These are phyloP conservation scores for Mycena venus DNA, from an alignment of 768 basidiomycete species.

Conservation along the genomic window DNA sequence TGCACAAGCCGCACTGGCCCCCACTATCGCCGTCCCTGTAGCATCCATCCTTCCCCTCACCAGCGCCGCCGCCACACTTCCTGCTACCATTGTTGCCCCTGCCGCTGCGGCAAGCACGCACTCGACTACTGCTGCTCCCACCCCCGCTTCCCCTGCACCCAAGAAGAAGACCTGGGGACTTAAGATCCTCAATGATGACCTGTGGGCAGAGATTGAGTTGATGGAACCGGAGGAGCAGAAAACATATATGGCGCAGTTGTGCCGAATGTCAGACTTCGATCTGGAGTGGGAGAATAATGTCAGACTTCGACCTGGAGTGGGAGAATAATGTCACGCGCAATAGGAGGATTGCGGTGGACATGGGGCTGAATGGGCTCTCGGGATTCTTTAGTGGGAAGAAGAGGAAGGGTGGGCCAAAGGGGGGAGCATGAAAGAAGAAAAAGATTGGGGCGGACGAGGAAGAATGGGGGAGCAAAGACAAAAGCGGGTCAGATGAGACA, in stretches of 20 bases:
- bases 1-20: no score
- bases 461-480: background rate
- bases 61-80: no score
- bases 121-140: no score
- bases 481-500: no score
- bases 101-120: no score
- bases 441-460: background rate
- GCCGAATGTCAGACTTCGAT: background rate
- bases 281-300: background rate
- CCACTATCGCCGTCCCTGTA: no score
- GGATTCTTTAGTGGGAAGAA: background rate
- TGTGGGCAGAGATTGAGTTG: no score
- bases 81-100: no score
- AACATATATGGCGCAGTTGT: background rate
- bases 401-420: background rate
- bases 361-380: background rate
- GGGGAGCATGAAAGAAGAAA: background rate
- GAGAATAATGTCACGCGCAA: background rate
- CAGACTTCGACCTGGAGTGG: background rate
- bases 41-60: no score
- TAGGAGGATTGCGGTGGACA: background rate
- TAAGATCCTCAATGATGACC: no score
- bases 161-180: no score
- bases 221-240: background rate
- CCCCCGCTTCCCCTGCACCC: no score